Evolutionary conservation across 352 stramenopile genomes (phyloP).

Genomic region (Globisporangium spiculum): DNA sequence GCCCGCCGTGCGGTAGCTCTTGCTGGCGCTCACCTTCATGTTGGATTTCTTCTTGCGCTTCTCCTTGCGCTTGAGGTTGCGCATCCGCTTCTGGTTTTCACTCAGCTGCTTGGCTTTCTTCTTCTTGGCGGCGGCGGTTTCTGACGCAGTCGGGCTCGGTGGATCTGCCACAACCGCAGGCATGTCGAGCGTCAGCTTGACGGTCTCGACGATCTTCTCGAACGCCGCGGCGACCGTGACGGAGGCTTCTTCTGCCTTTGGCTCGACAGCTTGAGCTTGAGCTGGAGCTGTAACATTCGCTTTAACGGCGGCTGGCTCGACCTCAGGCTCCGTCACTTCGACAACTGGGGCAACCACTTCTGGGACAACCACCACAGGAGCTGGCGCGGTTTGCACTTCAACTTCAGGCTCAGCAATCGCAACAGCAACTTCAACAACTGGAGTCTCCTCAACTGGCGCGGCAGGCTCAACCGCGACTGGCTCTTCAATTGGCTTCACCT

Average conservation of each 20-base stretch:
- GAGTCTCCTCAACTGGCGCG: not conserved
- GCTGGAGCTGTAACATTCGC: not conserved
- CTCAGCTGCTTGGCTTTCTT: constrained; percentile 36
- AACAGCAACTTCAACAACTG: constrained; percentile 7
- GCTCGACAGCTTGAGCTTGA: not conserved
- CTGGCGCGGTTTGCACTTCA: not conserved
- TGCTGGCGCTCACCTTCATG: constrained; percentile 41
- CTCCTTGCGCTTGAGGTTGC: constrained; percentile 72
- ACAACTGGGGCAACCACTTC: constrained; percentile 5
- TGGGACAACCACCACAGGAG: not conserved
- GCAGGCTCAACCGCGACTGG: not conserved
- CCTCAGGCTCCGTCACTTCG: not conserved
- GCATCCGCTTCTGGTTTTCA: constrained; percentile 58
- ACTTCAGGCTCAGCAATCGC: not conserved
- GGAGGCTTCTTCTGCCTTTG: not conserved
- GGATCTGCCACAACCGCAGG: not conserved
- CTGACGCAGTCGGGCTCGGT: constrained; percentile 12
- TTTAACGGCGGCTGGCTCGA: not conserved
- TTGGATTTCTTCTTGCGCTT: constrained; percentile 71
- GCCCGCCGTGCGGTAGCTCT: constrained; percentile 23
- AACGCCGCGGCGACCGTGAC: constrained; percentile 9
- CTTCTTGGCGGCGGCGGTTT: constrained; percentile 1
- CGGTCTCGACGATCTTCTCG: constrained; percentile 21
- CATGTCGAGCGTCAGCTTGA: constrained; percentile 17
- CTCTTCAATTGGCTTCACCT: not conserved